A percentile compares a stretch with the other conserved stretches of the same genome.
Conservation (phyloP, 106 monocot species). For the Triglochin maritima region DNA sequence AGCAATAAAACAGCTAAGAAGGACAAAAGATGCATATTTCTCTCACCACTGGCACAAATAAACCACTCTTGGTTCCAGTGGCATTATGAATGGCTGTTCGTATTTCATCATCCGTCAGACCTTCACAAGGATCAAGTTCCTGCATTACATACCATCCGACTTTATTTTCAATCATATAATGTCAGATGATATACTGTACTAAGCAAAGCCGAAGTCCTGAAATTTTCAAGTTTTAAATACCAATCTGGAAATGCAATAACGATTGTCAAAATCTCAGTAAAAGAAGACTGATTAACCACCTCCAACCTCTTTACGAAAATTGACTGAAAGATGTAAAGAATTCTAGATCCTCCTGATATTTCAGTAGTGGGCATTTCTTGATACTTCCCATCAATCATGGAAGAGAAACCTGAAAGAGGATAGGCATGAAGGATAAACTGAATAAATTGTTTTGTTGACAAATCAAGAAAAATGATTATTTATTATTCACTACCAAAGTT, state of each 20-base stretch:
- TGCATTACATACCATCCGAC: conserved; percentile 6
- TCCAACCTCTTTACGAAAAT: conserved; percentile 24
- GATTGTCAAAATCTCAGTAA: background rate
- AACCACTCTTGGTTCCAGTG: conserved; percentile 18
- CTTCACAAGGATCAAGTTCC: conserved; percentile 34
- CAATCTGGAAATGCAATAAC: background rate
- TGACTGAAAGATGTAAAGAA: conserved; percentile 19
- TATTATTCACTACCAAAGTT: no score
- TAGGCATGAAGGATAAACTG: background rate
- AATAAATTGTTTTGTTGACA: background rate
- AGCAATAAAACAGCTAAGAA: background rate
- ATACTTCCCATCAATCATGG: conserved; percentile 21
- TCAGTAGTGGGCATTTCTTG: conserved; percentile 26
- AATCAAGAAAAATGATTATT: no score
- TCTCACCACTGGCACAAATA: conserved; percentile 35
- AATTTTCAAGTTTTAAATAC: background rate
- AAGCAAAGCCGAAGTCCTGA: background rate
- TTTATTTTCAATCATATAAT: background rate
- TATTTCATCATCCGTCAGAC: conserved; percentile 31
- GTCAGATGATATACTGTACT: background rate
- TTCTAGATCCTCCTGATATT: conserved; percentile 18
- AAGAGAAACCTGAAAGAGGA: conserved; percentile 18
- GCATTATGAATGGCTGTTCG: conserved; percentile 28
- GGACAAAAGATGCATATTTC: background rate
- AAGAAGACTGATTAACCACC: conserved; percentile 11